A percentile compares a stretch with the other conserved stretches of the same genome.
Conservation (phyloP, 1,139 yeast genomes). For the Entelexis paramagnoliae region DNA sequence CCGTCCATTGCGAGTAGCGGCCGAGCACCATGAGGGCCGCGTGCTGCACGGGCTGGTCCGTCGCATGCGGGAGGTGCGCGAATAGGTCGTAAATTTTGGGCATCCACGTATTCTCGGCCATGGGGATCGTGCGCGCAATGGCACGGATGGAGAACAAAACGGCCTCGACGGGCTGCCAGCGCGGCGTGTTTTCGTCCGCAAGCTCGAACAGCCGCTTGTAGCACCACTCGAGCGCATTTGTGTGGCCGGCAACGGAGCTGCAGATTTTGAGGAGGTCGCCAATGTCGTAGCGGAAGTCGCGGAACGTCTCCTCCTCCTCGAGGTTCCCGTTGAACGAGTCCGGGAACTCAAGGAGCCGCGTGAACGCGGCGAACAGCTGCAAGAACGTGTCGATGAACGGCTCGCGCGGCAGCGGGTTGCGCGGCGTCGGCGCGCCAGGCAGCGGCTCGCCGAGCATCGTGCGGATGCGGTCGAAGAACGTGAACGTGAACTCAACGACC, state of each 20-base stretch:
- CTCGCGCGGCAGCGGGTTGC: slow-evolving; percentile 5
- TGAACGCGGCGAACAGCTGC: slow-evolving; percentile 55
- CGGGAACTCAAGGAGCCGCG: slow-evolving; percentile 71
- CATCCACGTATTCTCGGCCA: slow-evolving; percentile 44
- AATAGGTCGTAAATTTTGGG: slow-evolving; percentile 70
- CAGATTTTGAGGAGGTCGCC: slow-evolving; percentile 95
- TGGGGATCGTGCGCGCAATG: slow-evolving; percentile 85
- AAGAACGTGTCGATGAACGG: slow-evolving; percentile 50
- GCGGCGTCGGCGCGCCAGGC: slow-evolving; percentile 10
- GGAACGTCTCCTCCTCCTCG: slow-evolving; percentile 86
- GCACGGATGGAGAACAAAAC: slow-evolving; percentile 82
- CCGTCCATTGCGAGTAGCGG: slow-evolving; percentile 91
- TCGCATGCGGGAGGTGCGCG: slow-evolving; percentile 51
- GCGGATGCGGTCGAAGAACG: slow-evolving; percentile 80
- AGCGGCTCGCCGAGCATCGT: slow-evolving; percentile 45
- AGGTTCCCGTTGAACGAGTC: slow-evolving; percentile 48
- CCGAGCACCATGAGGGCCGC: slow-evolving; percentile 91
- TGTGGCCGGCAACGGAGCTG: slow-evolving; percentile 78
- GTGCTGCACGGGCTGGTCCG: slow-evolving; percentile 76
- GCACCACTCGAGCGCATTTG: slow-evolving; percentile 54
- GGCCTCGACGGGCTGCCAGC: slow-evolving; percentile 87
- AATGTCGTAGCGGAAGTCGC: slow-evolving; percentile 89
- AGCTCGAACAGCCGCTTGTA: slow-evolving; percentile 33
- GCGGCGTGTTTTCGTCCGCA: slow-evolving; percentile 18
- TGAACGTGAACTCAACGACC: slow-evolving; percentile 79